These are phyloP conservation scores for Triticum turgidum DNA, from an alignment of 176 grass and related monocot genomes.

Conservation along the genomic window DNA sequence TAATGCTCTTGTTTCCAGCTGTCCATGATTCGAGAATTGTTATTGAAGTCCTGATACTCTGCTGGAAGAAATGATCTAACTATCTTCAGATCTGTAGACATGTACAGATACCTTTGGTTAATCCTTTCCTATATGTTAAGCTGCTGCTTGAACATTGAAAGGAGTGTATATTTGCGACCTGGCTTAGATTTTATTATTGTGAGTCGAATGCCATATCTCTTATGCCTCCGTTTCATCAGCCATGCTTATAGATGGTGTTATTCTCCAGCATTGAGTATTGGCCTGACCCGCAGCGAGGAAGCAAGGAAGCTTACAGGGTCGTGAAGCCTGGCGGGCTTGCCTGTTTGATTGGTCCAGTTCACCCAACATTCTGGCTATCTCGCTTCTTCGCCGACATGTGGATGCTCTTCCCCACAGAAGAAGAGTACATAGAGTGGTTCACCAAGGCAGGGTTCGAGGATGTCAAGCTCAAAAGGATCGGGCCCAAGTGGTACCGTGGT, in stretches of 20 bases:
- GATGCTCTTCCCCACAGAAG: constrained; percentile 75
- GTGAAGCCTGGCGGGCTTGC: constrained; percentile 53
- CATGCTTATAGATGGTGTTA: neutral
- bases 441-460: constrained; percentile 67
- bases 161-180: neutral
- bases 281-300: constrained; percentile 68
- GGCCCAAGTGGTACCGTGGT: constrained; percentile 69
- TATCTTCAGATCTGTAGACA: neutral
- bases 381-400: constrained; percentile 73
- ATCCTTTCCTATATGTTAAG: neutral
- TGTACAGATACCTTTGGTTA: neutral
- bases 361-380: constrained; percentile 68
- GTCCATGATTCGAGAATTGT: neutral
- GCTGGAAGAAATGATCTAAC: neutral
- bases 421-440: constrained; percentile 75
- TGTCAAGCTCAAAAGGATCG: constrained; percentile 61
- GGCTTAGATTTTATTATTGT: neutral
- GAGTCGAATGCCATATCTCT: neutral
- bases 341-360: constrained; percentile 58
- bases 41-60: neutral
- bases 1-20: neutral
- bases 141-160: neutral
- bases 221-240: neutral
- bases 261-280: constrained; percentile 70
- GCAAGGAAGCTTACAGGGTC: constrained; percentile 74